Evolutionary conservation across 2,329 filamentous ascomycete genomes (phyloP).

Genomic region (Phaeoacremonium minimum): DNA sequence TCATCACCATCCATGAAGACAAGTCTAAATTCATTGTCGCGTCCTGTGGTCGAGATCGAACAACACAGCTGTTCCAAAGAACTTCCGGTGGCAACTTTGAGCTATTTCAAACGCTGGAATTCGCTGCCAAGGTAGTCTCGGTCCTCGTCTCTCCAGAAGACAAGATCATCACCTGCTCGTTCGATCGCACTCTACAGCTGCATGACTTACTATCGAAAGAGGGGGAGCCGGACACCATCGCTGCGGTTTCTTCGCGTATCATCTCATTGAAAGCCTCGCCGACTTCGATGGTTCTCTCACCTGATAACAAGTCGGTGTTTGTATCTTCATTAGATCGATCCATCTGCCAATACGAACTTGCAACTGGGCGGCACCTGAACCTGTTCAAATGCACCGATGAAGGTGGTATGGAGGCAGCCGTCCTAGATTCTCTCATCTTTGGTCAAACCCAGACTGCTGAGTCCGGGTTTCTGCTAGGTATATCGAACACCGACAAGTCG

Average conservation of each 20-base stretch:
- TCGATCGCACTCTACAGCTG: slow-evolving; percentile 82
- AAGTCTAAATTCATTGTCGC: slow-evolving; percentile 65
- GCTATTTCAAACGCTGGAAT: slow-evolving; percentile 89
- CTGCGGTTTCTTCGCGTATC: slow-evolving; percentile 71
- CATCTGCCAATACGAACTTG: slow-evolving; percentile 57
- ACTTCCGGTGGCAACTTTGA: slow-evolving; percentile 56
- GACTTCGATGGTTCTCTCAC: slow-evolving; percentile 71
- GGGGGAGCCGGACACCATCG: slow-evolving; percentile 58
- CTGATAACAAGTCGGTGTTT: slow-evolving; percentile 54
- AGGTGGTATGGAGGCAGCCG: slow-evolving; percentile 74
- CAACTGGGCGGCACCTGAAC: slow-evolving; percentile 63
- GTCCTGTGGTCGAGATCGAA: slow-evolving; percentile 82
- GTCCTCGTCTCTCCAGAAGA: slow-evolving; percentile 70
- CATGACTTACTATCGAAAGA: slow-evolving; percentile 73
- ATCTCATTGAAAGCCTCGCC: slow-evolving; percentile 85
- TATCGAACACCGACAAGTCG: slow-evolving; percentile 94
- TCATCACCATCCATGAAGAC: slow-evolving; percentile 68
- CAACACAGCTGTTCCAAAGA: slow-evolving; percentile 80
- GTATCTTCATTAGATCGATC: slow-evolving; percentile 59
- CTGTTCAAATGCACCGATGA: slow-evolving; percentile 83
- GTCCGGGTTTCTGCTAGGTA: slow-evolving; percentile 70
- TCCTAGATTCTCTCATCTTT: slow-evolving; percentile 73
- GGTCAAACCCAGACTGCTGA: slow-evolving; percentile 50
- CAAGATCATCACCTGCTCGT: slow-evolving; percentile 77
- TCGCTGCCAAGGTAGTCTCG: slow-evolving; percentile 78